Conservation (phyloP, 2,329 filamentous ascomycete species). For the Aspergillus versicolor region DNA sequence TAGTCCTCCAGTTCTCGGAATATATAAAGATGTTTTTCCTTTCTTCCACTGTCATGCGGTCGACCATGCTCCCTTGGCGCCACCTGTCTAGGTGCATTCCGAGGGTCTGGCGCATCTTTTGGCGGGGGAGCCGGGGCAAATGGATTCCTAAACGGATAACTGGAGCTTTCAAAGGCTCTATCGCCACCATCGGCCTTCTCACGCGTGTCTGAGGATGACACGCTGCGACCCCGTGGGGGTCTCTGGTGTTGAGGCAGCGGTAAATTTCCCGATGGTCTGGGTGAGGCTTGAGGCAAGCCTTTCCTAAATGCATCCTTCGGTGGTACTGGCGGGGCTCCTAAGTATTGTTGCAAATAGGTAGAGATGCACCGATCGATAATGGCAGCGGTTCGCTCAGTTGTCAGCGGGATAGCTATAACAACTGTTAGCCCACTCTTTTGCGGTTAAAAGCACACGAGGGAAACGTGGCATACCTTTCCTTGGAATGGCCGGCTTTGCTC, state of each 20-base stretch:
- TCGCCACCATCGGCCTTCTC: conserved; percentile 12
- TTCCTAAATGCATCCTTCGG: conserved; percentile 15
- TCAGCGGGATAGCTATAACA: conserved; percentile 50
- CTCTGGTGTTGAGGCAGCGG: conserved; percentile 16
- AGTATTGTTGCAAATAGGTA: conserved; percentile 48
- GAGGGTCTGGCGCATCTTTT: conserved; percentile 22
- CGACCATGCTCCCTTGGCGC: conserved; percentile 19
- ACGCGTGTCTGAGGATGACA: conserved; percentile 25
- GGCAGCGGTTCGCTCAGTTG: conserved; percentile 58
- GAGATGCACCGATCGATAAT: conserved; percentile 58
- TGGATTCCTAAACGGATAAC: conserved; percentile 18
- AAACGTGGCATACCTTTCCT: conserved; percentile 24
- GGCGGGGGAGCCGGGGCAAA: conserved; percentile 10
- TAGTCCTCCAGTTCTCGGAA: conserved; percentile 80
- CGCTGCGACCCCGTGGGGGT: conserved; percentile 26
- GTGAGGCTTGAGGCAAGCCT: background rate
- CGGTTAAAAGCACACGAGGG: conserved; percentile 3
- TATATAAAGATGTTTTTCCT: conserved; percentile 54
- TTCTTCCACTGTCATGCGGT: conserved; percentile 21
- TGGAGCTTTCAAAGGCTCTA: conserved; percentile 15
- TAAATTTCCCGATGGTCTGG: conserved; percentile 17
- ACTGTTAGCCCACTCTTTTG: background rate
- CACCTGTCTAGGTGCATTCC: conserved; percentile 21
- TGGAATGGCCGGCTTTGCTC: conserved; percentile 15
- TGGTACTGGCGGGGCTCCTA: conserved; percentile 28